Conservation (phyloP, 2,329 filamentous ascomycete genomes). For the Coniochaeta sp. region DNA sequence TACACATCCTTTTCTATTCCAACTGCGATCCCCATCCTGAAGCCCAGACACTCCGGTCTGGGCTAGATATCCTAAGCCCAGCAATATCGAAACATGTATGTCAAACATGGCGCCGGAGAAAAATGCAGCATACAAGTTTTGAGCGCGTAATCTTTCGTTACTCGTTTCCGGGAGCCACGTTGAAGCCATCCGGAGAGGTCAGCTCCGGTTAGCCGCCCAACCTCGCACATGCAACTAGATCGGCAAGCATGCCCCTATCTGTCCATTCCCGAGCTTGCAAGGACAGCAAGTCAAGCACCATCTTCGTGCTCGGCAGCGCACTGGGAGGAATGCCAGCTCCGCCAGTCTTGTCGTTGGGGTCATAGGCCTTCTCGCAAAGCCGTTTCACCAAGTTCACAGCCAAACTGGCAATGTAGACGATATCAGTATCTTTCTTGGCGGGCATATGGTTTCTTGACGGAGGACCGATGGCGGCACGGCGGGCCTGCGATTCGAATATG, state of each 20-base stretch:
- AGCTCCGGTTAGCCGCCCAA: not conserved
- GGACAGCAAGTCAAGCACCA: slow-evolving; percentile 58
- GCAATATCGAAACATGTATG: not conserved
- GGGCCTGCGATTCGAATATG: slow-evolving; percentile 45
- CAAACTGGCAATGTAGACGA: slow-evolving; percentile 58
- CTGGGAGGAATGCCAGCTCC: slow-evolving; percentile 44
- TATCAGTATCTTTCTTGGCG: slow-evolving; percentile 38
- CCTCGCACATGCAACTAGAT: slow-evolving; percentile 32
- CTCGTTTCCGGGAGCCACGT: not conserved
- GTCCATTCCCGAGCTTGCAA: slow-evolving; percentile 56
- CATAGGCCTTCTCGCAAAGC: slow-evolving; percentile 59
- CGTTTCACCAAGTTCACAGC: slow-evolving; percentile 61
- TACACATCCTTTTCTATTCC: not conserved
- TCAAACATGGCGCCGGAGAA: not conserved
- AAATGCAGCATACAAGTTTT: slow-evolving; percentile 1
- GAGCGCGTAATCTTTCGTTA: not conserved
- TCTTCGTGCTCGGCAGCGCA: slow-evolving; percentile 59
- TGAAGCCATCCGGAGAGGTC: not conserved
- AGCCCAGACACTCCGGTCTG: not conserved
- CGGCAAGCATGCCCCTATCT: slow-evolving; percentile 58
- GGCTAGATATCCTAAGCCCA: not conserved
- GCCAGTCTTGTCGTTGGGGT: slow-evolving; percentile 39
- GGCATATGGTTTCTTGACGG: slow-evolving; percentile 14
- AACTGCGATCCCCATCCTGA: not conserved
- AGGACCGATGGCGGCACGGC: slow-evolving; percentile 20